phyloP scores from a whole-genome alignment of 306 rosid species.

The Castanopsis chinensis region DNA sequence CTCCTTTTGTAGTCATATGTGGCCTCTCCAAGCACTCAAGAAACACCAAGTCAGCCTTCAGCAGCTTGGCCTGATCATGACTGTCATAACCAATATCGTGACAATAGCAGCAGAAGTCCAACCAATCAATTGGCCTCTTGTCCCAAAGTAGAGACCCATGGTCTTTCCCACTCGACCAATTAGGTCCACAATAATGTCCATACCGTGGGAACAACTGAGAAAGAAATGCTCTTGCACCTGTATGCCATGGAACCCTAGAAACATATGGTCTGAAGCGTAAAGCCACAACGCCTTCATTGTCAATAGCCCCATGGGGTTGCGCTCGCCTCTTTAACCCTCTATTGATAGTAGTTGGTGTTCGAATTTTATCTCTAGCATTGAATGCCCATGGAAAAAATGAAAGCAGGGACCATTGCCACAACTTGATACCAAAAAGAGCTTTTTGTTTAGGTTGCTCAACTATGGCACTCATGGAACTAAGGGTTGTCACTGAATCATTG shows the following conservation, averaged over 20 bases:
- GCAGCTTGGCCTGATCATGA: conserved; percentile 72
- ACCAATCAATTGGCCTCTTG: conserved; percentile 89
- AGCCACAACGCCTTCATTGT: conserved; percentile 12
- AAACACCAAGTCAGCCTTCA: conserved; percentile 86
- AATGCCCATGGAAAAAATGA: conserved; percentile 53
- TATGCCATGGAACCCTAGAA: conserved; percentile 95
- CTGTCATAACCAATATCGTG: conserved; percentile 95
- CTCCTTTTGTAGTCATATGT: conserved; percentile 71
- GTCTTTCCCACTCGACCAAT: conserved; percentile 95
- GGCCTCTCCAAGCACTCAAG: conserved; percentile 87
- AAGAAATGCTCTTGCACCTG: conserved; percentile 75
- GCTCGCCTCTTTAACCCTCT: conserved; percentile 54
- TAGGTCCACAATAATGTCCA: conserved; percentile 97
- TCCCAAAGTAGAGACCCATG: conserved; percentile 80
- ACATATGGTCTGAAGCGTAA: conserved; percentile 84
- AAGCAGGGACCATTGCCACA: conserved; percentile 45
- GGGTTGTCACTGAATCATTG: conserved; percentile 28
- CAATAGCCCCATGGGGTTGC: conserved; percentile 28
- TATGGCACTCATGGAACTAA: conserved; percentile 18
- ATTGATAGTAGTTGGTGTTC: conserved; percentile 63
- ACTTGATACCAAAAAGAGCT: conserved; percentile 31
- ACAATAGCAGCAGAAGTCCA: conserved; percentile 96
- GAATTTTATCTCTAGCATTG: conserved; percentile 26
- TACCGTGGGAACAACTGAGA: conserved; percentile 88
- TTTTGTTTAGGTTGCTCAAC: conserved; percentile 31